Evolutionary conservation across 345 rosid genomes (phyloP).

Genomic region (Salix suchowensis): DNA sequence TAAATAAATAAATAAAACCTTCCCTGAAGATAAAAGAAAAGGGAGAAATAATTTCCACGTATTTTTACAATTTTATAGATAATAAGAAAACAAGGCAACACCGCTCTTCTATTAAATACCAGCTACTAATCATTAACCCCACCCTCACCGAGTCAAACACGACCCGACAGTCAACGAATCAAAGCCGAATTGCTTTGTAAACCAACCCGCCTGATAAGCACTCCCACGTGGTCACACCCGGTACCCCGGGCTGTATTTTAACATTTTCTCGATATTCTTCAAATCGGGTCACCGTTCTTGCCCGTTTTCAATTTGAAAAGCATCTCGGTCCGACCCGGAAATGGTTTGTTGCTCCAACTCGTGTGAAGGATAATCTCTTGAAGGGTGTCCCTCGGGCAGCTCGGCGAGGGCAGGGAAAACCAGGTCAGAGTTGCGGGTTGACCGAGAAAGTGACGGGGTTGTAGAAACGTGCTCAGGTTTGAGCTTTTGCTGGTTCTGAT

Average conservation of each 20-base stretch:
- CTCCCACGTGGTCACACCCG: conserved; percentile 36
- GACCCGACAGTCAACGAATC: conserved; percentile 39
- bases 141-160: conserved; percentile 84
- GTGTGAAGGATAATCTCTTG: conserved; percentile 36
- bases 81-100: conserved; percentile 88
- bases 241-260: conserved; percentile 43
- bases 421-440: conserved; percentile 43
- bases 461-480: conserved; percentile 24
- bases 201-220: conserved; percentile 91
- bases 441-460: conserved; percentile 30
- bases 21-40: background rate
- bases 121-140: conserved; percentile 55
- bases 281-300: conserved; percentile 57
- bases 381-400: conserved; percentile 79
- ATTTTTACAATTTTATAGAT: conserved; percentile 79
- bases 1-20: conserved; percentile 4
- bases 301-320: conserved; percentile 81
- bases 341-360: conserved; percentile 28
- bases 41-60: background rate
- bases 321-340: conserved; percentile 76
- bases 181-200: conserved; percentile 39
- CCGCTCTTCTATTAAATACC: conserved; percentile 81
- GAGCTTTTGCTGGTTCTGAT: conserved; percentile 4
- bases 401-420: conserved; percentile 62
- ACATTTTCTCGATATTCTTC: conserved; percentile 87